Evolutionary conservation across 192 early-diverging fungal genomes (phyloP), one percentile per base, ranked within the genome.

Genomic region (Coemansia biformis): DNA sequence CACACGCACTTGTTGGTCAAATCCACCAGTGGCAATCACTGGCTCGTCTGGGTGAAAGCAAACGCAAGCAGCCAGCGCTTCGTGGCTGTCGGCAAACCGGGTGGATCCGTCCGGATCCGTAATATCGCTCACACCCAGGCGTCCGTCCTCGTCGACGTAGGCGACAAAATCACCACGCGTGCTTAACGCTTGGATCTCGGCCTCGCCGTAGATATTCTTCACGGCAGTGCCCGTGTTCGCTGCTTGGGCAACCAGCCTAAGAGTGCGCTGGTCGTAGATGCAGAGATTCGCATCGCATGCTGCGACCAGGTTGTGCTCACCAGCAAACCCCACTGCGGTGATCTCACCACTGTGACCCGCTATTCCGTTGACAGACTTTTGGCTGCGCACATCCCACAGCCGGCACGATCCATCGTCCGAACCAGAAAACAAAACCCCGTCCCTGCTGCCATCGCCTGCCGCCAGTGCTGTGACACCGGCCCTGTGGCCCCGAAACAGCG

Each of bases 131-230:
- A 66, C 51, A 8, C 54, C 40, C 29, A 55, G 1, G 16, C 15
- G 32, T 5, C 70, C 70, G 23, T 59, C 48, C 4, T 66, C 70
- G 19, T 74, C 70, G 10, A 74, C 70, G 43, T 50, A 57, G 19
- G 70, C 70, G 11, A 66, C 46, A 63, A 74, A 74, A 38, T 74
- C 70, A 5, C 70, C 70, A 16, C 70, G 63, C 7, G 59, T 46
- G 23, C 63, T 63, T 5, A 63, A 38, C 6, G 45, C 58, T 35
- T 66, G 54, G 7, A 74, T 52, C 43, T 74, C 63, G 16, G 47
- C 30, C 1, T 16, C n/a, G 8, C 38, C 46, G 5, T 13, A 30
- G 15, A 28, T 10, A 12, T 34, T 24, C 19, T 28, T 14, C 6
- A 42, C 28, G 32, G n/a, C 35, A 18, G 30, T 31, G 1, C 11